Evolutionary conservation across 2,329 filamentous ascomycete species (phyloP).

Genomic region (Calonectria naviculata): DNA sequence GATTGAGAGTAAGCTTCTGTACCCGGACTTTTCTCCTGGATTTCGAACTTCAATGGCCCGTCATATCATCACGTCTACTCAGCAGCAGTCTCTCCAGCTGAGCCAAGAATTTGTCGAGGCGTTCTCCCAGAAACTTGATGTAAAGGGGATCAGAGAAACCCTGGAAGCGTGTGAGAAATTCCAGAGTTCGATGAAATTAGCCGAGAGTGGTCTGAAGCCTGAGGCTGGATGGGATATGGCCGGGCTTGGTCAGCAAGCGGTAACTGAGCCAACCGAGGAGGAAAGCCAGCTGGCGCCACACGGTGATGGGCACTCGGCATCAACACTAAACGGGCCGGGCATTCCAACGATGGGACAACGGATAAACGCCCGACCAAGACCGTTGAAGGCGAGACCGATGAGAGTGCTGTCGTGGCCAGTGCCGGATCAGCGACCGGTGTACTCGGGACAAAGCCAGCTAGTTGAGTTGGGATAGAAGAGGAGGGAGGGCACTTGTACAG

Average conservation of each 20-base stretch:
- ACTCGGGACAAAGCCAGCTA: constrained; percentile 24
- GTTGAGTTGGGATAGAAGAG: constrained; percentile 3
- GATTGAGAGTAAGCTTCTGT: constrained; percentile 49
- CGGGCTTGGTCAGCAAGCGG: not conserved
- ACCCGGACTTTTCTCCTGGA: constrained; percentile 39
- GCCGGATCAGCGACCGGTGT: constrained; percentile 25
- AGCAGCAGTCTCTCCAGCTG: constrained; percentile 35
- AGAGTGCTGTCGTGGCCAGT: constrained; percentile 32
- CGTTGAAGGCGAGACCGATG: constrained; percentile 19
- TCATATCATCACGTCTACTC: constrained; percentile 38
- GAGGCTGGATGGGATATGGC: not conserved
- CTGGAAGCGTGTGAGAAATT: constrained; percentile 27
- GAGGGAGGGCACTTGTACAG: not conserved
- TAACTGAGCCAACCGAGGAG: not conserved
- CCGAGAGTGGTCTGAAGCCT: not conserved
- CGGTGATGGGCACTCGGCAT: constrained; percentile 3
- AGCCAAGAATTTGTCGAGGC: constrained; percentile 32
- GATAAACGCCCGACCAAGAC: constrained; percentile 11
- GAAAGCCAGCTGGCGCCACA: not conserved
- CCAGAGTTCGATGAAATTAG: not conserved
- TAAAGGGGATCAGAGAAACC: constrained; percentile 7
- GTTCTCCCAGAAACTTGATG: constrained; percentile 16
- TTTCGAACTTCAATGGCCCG: constrained; percentile 46
- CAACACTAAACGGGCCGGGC: not conserved
- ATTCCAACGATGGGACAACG: not conserved